A percentile compares a stretch with the other conserved stretches of the same genome.
Evolutionary conservation across 2,329 filamentous ascomycete genomes (phyloP).

Genomic region (Zasmidium cellare): DNA sequence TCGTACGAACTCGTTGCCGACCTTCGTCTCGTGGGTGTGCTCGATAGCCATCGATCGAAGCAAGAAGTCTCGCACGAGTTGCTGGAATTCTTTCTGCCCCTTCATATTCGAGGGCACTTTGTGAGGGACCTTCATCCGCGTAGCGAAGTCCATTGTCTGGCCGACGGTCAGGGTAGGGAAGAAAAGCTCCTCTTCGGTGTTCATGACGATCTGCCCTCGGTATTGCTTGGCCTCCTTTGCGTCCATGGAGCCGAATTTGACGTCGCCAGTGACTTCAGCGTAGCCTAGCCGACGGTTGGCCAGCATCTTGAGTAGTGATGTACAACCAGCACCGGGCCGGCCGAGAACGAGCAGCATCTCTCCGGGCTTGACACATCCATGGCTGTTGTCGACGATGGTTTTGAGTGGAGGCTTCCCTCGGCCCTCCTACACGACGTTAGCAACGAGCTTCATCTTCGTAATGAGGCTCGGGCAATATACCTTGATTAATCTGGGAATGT

Average conservation of each 20-base stretch:
- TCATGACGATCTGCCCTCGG: constrained; percentile 48
- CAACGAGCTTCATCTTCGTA: background rate
- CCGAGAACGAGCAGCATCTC: constrained; percentile 37
- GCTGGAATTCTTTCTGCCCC: constrained; percentile 47
- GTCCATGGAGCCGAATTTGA: constrained; percentile 55
- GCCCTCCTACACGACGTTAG: constrained; percentile 26
- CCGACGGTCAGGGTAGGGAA: constrained; percentile 60
- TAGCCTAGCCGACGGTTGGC: constrained; percentile 58
- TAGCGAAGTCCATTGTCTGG: constrained; percentile 57
- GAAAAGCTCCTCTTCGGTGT: constrained; percentile 51
- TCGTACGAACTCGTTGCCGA: constrained; percentile 66
- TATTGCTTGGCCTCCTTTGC: constrained; percentile 44
- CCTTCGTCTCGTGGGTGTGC: constrained; percentile 65
- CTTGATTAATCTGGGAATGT: constrained; percentile 45
- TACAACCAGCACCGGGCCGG: constrained; percentile 51
- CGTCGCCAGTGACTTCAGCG: constrained; percentile 55
- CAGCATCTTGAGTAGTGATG: constrained; percentile 68
- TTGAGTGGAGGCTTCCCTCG: constrained; percentile 57
- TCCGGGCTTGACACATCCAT: constrained; percentile 69
- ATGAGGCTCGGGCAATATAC: background rate
- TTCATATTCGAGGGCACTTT: constrained; percentile 35
- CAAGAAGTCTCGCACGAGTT: constrained; percentile 55
- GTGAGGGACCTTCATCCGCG: constrained; percentile 52
- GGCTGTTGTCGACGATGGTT: constrained; percentile 60
- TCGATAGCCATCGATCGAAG: constrained; percentile 58